Percentiles rank a stretch among this genome's conserved stretches.
These are phyloP conservation scores for Eucalyptus viminalis DNA, from an alignment of 345 rosid species.

Conservation along the genomic window DNA sequence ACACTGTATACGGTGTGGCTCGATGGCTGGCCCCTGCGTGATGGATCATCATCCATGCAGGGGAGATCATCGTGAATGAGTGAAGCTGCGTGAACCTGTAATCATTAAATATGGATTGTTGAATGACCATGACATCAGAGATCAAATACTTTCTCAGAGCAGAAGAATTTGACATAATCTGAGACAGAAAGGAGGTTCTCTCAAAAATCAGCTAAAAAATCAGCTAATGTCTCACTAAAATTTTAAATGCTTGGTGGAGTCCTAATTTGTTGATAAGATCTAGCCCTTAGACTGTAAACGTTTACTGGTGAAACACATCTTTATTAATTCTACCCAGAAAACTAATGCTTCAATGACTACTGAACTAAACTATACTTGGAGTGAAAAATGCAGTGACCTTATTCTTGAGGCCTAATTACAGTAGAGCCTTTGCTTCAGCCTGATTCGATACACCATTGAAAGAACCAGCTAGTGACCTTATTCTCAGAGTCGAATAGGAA, in stretches of 20 bases:
- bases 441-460: background rate
- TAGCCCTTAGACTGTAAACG: background rate
- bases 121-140: background rate
- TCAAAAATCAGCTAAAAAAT: background rate
- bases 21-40: slow-evolving; percentile 78
- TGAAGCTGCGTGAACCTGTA: slow-evolving; percentile 80
- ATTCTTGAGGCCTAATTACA: too few species aligned
- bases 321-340: background rate
- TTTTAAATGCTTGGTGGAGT: background rate
- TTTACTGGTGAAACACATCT: background rate
- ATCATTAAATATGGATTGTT: background rate
- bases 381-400: background rate
- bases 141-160: background rate
- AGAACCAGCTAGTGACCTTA: background rate
- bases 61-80: slow-evolving; percentile 91
- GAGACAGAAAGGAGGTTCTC: background rate
- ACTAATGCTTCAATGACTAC: background rate
- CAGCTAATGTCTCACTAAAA: background rate
- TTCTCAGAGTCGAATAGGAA: background rate
- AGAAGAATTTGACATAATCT: background rate
- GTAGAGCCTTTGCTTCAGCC: background rate
- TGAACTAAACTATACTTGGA: background rate
- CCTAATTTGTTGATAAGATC: background rate
- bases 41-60: slow-evolving; percentile 83
- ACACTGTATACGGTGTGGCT: slow-evolving; percentile 64